phyloP scores from a whole-genome alignment of 106 monocot species.

The Dioscorea dumetorum region DNA sequence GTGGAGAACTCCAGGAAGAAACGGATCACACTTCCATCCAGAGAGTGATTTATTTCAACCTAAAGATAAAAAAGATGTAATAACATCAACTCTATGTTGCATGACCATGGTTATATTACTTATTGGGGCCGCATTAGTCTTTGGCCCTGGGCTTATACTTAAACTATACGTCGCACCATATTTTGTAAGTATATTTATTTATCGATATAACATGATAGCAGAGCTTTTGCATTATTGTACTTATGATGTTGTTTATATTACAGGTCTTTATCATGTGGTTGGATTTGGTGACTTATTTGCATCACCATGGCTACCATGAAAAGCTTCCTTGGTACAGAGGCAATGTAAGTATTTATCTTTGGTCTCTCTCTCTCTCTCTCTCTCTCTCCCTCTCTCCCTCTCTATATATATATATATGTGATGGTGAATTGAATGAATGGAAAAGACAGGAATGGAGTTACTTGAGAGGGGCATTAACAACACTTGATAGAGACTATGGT shows the following conservation, averaged over 20 bases:
- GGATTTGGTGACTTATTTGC: slow-evolving; percentile 90
- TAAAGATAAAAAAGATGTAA: slow-evolving; percentile 57
- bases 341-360: slow-evolving; percentile 31
- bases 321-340: slow-evolving; percentile 96
- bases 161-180: slow-evolving; percentile 68
- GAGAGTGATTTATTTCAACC: slow-evolving; percentile 57
- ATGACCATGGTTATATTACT: slow-evolving; percentile 39
- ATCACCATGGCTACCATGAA: slow-evolving; percentile 85
- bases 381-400: too few relatives aligned
- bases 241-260: not conserved
- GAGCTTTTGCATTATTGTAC: too few relatives aligned
- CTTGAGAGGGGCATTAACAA: slow-evolving; percentile 66
- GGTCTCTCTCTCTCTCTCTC: too few relatives aligned
- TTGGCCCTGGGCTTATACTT: slow-evolving; percentile 46
- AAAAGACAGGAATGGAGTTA: slow-evolving; percentile 68
- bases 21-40: slow-evolving; percentile 68
- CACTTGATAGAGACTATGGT: slow-evolving; percentile 73
- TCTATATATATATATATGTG: too few relatives aligned
- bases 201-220: not conserved
- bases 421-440: too few relatives aligned
- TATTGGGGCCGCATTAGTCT: slow-evolving; percentile 29
- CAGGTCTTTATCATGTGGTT: slow-evolving; percentile 83
- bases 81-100: slow-evolving; percentile 69
- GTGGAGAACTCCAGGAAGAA: slow-evolving; percentile 71
- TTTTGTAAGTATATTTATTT: slow-evolving; percentile 16